A percentile compares a stretch with the other conserved stretches of the same genome.
Evolutionary conservation across 495 filamentous ascomycete species (phyloP).

Genomic region (Hyaloscypha bicolor): DNA sequence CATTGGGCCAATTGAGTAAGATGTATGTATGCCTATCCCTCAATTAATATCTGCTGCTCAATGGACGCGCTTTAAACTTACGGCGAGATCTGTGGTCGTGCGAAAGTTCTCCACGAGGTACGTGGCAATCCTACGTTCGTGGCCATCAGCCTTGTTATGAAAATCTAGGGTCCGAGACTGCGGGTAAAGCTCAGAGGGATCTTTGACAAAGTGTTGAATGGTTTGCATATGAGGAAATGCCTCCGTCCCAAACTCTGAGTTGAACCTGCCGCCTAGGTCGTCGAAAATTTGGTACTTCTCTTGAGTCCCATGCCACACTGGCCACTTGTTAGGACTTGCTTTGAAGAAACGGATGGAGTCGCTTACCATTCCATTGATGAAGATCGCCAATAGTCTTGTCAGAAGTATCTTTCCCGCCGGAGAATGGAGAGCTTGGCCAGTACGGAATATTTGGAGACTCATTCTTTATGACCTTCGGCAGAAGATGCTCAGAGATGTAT

Average conservation of each 20-base stretch:
- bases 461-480: not conserved
- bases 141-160: slow-evolving; percentile 7
- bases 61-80: no score
- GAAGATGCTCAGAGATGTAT: slow-evolving; percentile 18
- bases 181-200: slow-evolving; percentile 6
- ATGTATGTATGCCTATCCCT: no score
- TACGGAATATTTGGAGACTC: slow-evolving; percentile 3
- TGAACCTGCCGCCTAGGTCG: slow-evolving; percentile 8
- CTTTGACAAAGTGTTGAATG: slow-evolving; percentile 3
- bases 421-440: not conserved
- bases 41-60: no score
- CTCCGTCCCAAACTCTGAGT: slow-evolving; percentile 14
- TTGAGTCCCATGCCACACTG: slow-evolving; percentile 3
- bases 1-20: slow-evolving; percentile 9
- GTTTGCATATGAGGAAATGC: slow-evolving; percentile 11
- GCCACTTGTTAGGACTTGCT: not conserved
- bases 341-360: not conserved
- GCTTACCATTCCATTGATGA: slow-evolving; percentile 31
- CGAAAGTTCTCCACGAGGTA: slow-evolving; percentile 17
- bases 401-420: slow-evolving; percentile 3
- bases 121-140: slow-evolving; percentile 8
- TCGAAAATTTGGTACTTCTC: not conserved
- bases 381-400: slow-evolving; percentile 14
- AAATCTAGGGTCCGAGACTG: slow-evolving; percentile 8
- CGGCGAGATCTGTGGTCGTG: no score